These are phyloP conservation scores for Boletellus deceptivus DNA, from an alignment of 1,284 basidiomycete genomes.

Conservation along the genomic window DNA sequence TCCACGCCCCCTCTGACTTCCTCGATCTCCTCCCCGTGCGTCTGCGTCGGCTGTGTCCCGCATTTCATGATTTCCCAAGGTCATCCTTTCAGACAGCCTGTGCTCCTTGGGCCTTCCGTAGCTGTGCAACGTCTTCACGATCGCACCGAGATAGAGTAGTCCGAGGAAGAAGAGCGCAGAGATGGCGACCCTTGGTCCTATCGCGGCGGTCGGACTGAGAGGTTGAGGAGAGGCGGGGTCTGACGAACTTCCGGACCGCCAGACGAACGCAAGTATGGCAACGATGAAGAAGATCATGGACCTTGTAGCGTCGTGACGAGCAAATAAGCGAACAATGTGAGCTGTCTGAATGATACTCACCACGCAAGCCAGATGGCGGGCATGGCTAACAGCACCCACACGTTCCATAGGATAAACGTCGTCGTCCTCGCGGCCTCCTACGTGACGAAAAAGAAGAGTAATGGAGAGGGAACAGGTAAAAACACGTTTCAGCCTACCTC, in stretches of 20 bases:
- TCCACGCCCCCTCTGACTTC: constrained; percentile 2
- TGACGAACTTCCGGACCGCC: constrained; percentile 58
- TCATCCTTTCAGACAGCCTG: not conserved
- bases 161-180: constrained; percentile 58
- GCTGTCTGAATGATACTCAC: constrained; percentile 32
- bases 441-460: not conserved
- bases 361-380: constrained; percentile 75
- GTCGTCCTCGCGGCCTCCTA: constrained; percentile 68
- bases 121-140: constrained; percentile 58
- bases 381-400: constrained; percentile 75
- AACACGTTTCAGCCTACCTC: constrained; percentile 46
- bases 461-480: not conserved
- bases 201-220: constrained; percentile 34
- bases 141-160: constrained; percentile 58
- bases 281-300: constrained; percentile 68
- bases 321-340: not conserved
- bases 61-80: not conserved
- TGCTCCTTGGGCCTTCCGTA: constrained; percentile 43
- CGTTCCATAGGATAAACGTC: constrained; percentile 72
- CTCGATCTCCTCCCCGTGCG: constrained; percentile 3
- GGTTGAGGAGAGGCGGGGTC: constrained; percentile 40
- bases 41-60: constrained; percentile 1
- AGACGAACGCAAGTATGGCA: constrained; percentile 69
- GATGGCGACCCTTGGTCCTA: constrained; percentile 57
- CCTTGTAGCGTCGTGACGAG: constrained; percentile 25